phyloP scores from a whole-genome alignment of 768 basidiomycete genomes.

The Podaxis pistillaris region DNA sequence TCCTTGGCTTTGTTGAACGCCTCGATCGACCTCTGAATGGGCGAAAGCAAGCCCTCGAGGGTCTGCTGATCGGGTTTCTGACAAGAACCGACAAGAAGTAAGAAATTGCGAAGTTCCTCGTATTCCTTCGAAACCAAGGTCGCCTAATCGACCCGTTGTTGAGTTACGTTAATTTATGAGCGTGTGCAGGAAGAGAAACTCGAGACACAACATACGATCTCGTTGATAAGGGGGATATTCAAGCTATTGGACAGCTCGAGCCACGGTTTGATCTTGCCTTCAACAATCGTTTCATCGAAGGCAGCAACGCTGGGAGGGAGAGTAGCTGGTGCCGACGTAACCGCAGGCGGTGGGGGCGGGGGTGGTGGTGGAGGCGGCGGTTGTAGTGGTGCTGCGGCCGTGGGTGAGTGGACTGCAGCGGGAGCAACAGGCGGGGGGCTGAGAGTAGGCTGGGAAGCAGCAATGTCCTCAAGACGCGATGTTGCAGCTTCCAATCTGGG shows the following conservation, averaged over 20 bases:
- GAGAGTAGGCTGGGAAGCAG: slow-evolving; percentile 39
- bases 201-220: slow-evolving; percentile 58
- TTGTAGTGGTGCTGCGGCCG: slow-evolving; percentile 7
- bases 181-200: slow-evolving; percentile 4
- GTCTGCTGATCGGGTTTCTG: slow-evolving; percentile 71
- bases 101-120: slow-evolving; percentile 61
- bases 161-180: slow-evolving; percentile 1
- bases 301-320: slow-evolving; percentile 62
- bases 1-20: slow-evolving; percentile 83
- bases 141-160: slow-evolving; percentile 43
- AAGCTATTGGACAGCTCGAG: slow-evolving; percentile 69
- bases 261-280: slow-evolving; percentile 73
- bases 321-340: slow-evolving; percentile 32
- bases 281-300: slow-evolving; percentile 72
- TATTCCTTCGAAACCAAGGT: slow-evolving; percentile 66
- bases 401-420: slow-evolving; percentile 8
- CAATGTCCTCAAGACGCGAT: slow-evolving; percentile 89
- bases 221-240: slow-evolving; percentile 64
- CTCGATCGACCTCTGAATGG: slow-evolving; percentile 70
- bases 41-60: slow-evolving; percentile 57
- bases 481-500: slow-evolving; percentile 88
- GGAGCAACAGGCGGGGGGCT: slow-evolving; percentile 15
- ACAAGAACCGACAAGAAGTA: slow-evolving; percentile 69
- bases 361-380: slow-evolving; percentile 29
- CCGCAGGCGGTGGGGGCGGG: slow-evolving; percentile 34